phyloP scores from a whole-genome alignment of 2,329 filamentous ascomycete species.

The Conoideocrella luteorostrata region DNA sequence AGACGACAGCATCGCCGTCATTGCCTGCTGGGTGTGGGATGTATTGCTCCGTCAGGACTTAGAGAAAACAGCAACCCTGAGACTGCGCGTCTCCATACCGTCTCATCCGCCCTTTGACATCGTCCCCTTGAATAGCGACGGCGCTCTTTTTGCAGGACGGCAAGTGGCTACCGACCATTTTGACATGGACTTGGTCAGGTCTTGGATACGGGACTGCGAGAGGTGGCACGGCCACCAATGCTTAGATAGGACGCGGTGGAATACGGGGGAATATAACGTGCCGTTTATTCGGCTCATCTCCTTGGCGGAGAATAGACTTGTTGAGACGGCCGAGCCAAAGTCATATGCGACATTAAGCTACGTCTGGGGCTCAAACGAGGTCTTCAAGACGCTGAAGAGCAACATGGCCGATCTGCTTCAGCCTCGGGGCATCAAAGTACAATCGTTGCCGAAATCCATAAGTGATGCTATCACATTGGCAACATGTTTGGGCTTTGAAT shows the following conservation, averaged over 20 bases:
- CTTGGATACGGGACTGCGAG: constrained; percentile 3
- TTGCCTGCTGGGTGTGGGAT: constrained; percentile 10
- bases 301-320: constrained; percentile 1
- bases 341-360: constrained; percentile 8
- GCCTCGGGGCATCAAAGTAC: constrained; percentile 1
- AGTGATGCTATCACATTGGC: constrained; percentile 9
- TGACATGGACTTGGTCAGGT: not conserved
- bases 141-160: not conserved
- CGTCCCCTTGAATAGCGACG: not conserved
- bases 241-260: constrained; percentile 4
- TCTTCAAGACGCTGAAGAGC: constrained; percentile 5
- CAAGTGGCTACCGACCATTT: not conserved
- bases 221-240: constrained; percentile 7
- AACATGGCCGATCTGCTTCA: constrained; percentile 4
- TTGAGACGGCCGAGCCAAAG: constrained; percentile 3
- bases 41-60: not conserved
- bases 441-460: constrained; percentile 7
- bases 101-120: constrained; percentile 5
- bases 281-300: constrained; percentile 8
- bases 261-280: constrained; percentile 3
- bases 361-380: constrained; percentile 4
- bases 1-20: not conserved
- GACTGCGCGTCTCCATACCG: constrained; percentile 2
- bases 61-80: constrained; percentile 5
- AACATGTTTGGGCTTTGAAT: constrained; percentile 6